Evolutionary conservation across 2,329 filamentous ascomycete species (phyloP), one percentile per base, ranked within the genome.

Genomic region (Hypoxylon sp.): DNA sequence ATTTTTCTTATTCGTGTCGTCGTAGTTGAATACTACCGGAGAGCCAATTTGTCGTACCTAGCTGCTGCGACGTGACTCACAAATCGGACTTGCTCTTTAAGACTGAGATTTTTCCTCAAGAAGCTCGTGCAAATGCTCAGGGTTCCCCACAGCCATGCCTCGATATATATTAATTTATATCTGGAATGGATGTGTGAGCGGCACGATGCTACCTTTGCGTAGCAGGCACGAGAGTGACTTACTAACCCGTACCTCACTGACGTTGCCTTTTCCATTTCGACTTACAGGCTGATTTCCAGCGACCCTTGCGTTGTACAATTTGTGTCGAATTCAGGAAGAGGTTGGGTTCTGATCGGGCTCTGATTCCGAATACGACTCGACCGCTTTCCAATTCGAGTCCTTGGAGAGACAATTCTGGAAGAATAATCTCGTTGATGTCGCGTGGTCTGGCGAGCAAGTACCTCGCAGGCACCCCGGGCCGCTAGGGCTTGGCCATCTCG

Each of bases 91-190:
- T n/a, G n/a, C 31, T 27, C 3, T 48, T 24, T 9, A 20, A 48
- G 38, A 40, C 50, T 27, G 18, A 55, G 11, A 41, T 24, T 33
- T 42, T 21, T 23, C 45, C 38, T n/a, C 31, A 48, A 23, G 43
- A 45, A 11, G 10, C 24, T 23, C 23, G 11, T 35, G 31, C 21
- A 31, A 29, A 48, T 58, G 27, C 33, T 24, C 47, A 47, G 47
- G 55, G 27, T 58, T 62, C 55, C 58, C 59, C 55, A 53, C 51
- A 59, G 43, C 55, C 51, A 47, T 55, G 29, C 26, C 41, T 41
- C 41, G 35, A 54, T 48, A 58, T 48, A 58, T 18, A 55, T 58
- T 58, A 50, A 61, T 45, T 48, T 51, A 11, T 29, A 40, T 26
- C 23, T 40, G 24, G 46, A 48, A 48, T 40, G 55, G 38, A 17